Percentiles rank a stretch among this genome's conserved stretches.
Conservation (phyloP, 331 rosid genomes). For the Malus hybrid region DNA sequence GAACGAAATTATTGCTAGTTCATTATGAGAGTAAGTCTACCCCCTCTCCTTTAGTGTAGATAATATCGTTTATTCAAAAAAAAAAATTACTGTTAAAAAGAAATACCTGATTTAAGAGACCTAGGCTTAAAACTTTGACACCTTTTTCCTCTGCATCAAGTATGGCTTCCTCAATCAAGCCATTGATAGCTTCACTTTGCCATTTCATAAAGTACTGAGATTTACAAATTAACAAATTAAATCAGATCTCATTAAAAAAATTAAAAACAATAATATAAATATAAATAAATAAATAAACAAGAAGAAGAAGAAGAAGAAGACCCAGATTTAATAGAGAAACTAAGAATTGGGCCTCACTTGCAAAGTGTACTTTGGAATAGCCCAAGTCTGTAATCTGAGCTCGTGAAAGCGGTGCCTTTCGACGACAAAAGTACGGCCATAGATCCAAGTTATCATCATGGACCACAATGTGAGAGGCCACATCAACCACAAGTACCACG, state of each 20-base stretch:
- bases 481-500: constrained; percentile 55
- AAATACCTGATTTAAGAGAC: constrained; percentile 71
- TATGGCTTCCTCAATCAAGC: constrained; percentile 55
- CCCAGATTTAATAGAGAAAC: not conserved
- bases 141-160: constrained; percentile 55
- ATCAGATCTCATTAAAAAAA: not conserved
- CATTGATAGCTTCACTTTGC: constrained; percentile 40
- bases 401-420: constrained; percentile 45
- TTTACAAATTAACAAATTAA: not conserved
- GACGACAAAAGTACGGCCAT: constrained; percentile 45
- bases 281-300: no score
- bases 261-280: not conserved
- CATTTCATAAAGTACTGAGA: constrained; percentile 42
- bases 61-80: no score
- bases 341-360: constrained; percentile 5
- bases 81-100: not conserved
- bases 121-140: constrained; percentile 61
- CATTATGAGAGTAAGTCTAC: no score
- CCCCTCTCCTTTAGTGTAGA: no score
- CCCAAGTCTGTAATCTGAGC: constrained; percentile 70
- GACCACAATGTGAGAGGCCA: constrained; percentile 72
- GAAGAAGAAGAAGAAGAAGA: no score
- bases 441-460: constrained; percentile 41
- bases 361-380: constrained; percentile 40
- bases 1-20: no score